phyloP scores from a whole-genome alignment of 805 yeast genomes.

The Candida suzukii region DNA sequence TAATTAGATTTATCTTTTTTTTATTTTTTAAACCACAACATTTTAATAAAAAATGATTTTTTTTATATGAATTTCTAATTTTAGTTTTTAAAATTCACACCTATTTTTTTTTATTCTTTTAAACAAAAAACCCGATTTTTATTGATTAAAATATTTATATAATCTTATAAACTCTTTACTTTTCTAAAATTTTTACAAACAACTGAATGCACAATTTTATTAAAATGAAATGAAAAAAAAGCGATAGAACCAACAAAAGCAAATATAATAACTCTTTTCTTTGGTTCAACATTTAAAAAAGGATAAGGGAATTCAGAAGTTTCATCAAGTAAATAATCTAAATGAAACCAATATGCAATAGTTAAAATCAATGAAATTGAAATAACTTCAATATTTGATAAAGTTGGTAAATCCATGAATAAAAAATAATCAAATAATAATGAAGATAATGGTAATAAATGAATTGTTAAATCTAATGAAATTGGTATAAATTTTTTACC shows the following conservation, averaged over 20 bases:
- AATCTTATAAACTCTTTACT: too few relatives aligned
- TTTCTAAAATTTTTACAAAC: background rate
- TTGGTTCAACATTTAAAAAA: slow-evolving; percentile 48
- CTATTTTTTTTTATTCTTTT: too few relatives aligned
- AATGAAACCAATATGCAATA: slow-evolving; percentile 43
- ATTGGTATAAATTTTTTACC: slow-evolving; percentile 35
- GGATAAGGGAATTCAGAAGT: slow-evolving; percentile 53
- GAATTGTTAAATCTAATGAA: slow-evolving; percentile 48
- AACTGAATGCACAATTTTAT: slow-evolving; percentile 12
- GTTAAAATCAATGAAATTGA: slow-evolving; percentile 32
- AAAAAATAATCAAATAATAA: slow-evolving; percentile 48
- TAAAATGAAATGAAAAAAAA: slow-evolving; percentile 18
- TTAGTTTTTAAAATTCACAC: too few relatives aligned
- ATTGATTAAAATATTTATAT: too few relatives aligned
- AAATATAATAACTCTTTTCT: slow-evolving; percentile 41
- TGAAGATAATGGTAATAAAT: slow-evolving; percentile 50
- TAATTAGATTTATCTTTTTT: too few relatives aligned
- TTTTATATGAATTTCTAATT: too few relatives aligned
- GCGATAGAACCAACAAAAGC: slow-evolving; percentile 33
- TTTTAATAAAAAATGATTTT: too few relatives aligned
- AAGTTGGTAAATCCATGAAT: slow-evolving; percentile 39
- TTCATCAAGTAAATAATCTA: slow-evolving; percentile 43
- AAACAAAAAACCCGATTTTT: too few relatives aligned
- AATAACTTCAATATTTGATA: slow-evolving; percentile 30
- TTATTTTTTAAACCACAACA: too few relatives aligned